Evolutionary conservation across 371 early-diverging fungal genomes (phyloP).

Genomic region (Smittium mucronatum): DNA sequence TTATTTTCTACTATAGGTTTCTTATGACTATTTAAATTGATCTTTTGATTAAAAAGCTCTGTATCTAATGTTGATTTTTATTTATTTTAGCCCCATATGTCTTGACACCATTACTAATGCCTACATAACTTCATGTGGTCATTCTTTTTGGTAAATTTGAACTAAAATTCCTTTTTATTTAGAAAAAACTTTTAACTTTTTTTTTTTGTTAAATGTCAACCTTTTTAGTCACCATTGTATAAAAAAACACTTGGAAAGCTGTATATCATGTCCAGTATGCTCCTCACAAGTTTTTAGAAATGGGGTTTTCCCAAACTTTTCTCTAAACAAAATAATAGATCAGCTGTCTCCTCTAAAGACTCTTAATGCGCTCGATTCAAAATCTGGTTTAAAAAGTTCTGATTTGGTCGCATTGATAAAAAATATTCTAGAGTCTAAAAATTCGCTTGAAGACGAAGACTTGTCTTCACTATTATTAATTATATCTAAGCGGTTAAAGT

Average conservation of each 20-base stretch:
- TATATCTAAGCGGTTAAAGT: too few relatives aligned
- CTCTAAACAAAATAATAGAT: slow-evolving; percentile 27
- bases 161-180: too few relatives aligned
- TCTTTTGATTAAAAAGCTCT: too few relatives aligned
- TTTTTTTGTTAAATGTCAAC: too few relatives aligned
- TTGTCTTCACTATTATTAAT: slow-evolving; percentile 38
- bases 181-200: too few relatives aligned
- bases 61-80: too few relatives aligned
- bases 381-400: too few relatives aligned
- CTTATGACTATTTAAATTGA: too few relatives aligned
- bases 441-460: slow-evolving; percentile 29
- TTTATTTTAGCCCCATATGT: too few relatives aligned
- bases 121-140: slow-evolving; percentile 68
- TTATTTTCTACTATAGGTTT: too few relatives aligned
- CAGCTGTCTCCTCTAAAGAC: background rate
- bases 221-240: slow-evolving; percentile 71
- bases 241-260: slow-evolving; percentile 42
- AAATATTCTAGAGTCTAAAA: background rate
- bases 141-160: too few relatives aligned
- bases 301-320: slow-evolving; percentile 71
- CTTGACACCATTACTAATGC: slow-evolving; percentile 55
- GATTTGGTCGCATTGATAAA: background rate
- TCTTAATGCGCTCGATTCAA: too few relatives aligned
- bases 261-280: slow-evolving; percentile 61
- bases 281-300: slow-evolving; percentile 36